Percentiles rank a stretch among this genome's conserved stretches.
These are phyloP conservation scores for Malus fusca DNA, from an alignment of 306 rosid species.

Conservation along the genomic window DNA sequence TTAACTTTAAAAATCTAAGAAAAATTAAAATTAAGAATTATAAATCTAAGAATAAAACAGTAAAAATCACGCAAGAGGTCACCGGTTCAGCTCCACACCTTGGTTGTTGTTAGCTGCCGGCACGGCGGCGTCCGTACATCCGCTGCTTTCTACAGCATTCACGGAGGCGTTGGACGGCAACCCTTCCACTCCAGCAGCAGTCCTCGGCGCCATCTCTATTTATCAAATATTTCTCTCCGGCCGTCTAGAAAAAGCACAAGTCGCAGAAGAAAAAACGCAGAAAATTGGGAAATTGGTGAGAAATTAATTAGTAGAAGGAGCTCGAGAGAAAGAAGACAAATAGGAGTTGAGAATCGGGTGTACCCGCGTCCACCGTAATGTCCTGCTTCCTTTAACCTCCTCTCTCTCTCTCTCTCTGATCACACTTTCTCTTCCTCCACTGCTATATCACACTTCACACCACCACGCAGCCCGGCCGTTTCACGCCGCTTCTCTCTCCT, in stretches of 20 bases:
- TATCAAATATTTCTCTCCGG: not conserved
- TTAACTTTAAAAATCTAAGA: not conserved
- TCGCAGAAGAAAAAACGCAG: not conserved
- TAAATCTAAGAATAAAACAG: not conserved
- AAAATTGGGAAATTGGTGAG: not conserved
- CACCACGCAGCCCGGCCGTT: not conserved
- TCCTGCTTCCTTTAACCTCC: not conserved
- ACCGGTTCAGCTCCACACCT: not conserved
- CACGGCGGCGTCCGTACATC: not conserved
- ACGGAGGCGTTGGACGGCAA: not conserved
- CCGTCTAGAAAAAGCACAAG: not conserved
- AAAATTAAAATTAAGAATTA: not conserved
- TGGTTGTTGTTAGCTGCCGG: not conserved
- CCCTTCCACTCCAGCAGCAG: not conserved
- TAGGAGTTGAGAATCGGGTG: constrained; percentile 7
- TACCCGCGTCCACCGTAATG: constrained; percentile 4
- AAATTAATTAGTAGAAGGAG: not conserved
- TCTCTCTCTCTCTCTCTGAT: not conserved
- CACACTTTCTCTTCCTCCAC: constrained; percentile 6
- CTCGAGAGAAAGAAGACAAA: not conserved
- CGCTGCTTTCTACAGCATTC: not conserved
- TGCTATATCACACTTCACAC: constrained; percentile 1
- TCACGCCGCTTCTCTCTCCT: not conserved
- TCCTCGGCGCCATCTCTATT: not conserved
- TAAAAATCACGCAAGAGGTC: not conserved